A percentile compares a stretch with the other conserved stretches of the same genome.
phyloP scores from a whole-genome alignment of 108 stramenopile species.

The Heterococcus sp. region DNA sequence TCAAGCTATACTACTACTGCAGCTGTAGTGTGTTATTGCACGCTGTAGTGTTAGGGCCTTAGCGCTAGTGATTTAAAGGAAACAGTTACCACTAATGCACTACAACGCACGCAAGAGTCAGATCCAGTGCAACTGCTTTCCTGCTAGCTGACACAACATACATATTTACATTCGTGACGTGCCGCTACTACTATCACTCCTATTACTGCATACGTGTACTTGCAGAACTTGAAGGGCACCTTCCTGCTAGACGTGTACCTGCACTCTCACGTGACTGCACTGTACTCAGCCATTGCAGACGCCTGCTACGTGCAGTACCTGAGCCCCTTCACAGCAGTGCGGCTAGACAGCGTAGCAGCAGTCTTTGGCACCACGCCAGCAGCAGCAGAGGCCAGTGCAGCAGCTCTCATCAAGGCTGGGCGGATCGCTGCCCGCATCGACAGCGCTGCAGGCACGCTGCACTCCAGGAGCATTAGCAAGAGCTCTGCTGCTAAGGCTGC shows the following conservation, averaged over 20 bases:
- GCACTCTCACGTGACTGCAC: slow-evolving; percentile 9
- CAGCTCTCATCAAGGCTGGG: neutral
- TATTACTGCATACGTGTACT: neutral
- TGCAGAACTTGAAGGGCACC: neutral
- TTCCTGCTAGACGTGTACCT: slow-evolving; percentile 38
- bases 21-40: neutral
- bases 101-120: neutral
- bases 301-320: slow-evolving; percentile 42
- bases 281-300: slow-evolving; percentile 24
- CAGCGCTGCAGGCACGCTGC: neutral
- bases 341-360: neutral
- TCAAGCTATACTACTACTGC: neutral
- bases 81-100: neutral
- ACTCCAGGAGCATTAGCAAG: neutral
- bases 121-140: neutral
- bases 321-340: neutral
- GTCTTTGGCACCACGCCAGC: neutral
- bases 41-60: too few relatives aligned
- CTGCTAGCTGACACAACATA: neutral
- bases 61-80: neutral
- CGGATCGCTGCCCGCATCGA: neutral
- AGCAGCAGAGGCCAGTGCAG: neutral
- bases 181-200: slow-evolving; percentile 2
- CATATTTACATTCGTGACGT: neutral
- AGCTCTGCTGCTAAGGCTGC: neutral